A percentile compares a stretch with the other conserved stretches of the same genome.
phyloP scores from a whole-genome alignment of 2,329 filamentous ascomycete genomes.

The Acrocalymma vagum region DNA sequence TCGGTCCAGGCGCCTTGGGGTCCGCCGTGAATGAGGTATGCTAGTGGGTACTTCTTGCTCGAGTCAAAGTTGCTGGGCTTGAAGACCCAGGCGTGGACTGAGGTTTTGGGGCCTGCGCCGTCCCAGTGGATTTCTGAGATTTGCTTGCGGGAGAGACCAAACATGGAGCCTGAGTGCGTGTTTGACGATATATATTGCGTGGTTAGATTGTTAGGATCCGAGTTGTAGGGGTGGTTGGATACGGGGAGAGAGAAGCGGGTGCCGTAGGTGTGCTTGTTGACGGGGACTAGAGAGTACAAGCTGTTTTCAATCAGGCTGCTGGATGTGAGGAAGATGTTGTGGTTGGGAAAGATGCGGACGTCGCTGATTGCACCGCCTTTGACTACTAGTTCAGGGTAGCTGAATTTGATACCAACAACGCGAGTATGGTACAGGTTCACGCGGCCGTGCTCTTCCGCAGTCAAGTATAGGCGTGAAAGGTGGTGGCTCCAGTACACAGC shows the following conservation, averaged over 20 bases:
- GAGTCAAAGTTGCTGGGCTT: conserved; percentile 71
- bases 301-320: conserved; percentile 77
- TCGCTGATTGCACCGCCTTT: conserved; percentile 49
- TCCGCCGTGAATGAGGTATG: conserved; percentile 83
- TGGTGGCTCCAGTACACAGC: conserved; percentile 61
- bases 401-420: conserved; percentile 18
- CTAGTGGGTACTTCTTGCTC: conserved; percentile 78
- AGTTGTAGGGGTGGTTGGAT: conserved; percentile 28
- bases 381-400: conserved; percentile 31
- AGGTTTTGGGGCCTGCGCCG: conserved; percentile 66
- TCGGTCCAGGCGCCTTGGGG: conserved; percentile 81
- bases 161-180: conserved; percentile 70
- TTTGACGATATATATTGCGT: conserved; percentile 65
- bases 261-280: conserved; percentile 19
- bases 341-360: conserved; percentile 60
- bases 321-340: conserved; percentile 70
- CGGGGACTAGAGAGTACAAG: conserved; percentile 67
- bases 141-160: conserved; percentile 71
- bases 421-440: conserved; percentile 63
- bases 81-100: conserved; percentile 75
- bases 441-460: conserved; percentile 74
- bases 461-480: conserved; percentile 71
- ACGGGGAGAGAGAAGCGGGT: conserved; percentile 27
- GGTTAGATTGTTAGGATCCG: conserved; percentile 31
- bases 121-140: conserved; percentile 74